phyloP scores from a whole-genome alignment of 495 filamentous ascomycete species.

The Aspergillus bridgeri region DNA sequence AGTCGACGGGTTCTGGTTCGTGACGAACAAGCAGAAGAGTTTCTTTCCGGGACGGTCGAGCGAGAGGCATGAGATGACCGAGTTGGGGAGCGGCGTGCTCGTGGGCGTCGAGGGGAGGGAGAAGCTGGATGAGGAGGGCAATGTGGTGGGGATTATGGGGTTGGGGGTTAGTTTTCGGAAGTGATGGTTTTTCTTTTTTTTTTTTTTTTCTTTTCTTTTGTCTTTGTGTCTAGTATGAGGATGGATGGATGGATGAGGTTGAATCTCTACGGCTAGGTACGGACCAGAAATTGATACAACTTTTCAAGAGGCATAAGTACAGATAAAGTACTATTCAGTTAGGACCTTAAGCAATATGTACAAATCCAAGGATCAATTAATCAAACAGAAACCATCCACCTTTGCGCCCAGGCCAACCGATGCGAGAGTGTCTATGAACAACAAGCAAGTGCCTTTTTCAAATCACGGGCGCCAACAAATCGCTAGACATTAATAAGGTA shows the following conservation, averaged over 20 bases:
- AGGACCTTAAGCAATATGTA: neutral
- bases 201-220: too few species aligned
- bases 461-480: neutral
- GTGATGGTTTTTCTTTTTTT: neutral
- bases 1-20: constrained; percentile 1
- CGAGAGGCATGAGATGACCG: neutral
- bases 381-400: constrained; percentile 3
- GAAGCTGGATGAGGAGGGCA: neutral
- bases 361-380: neutral
- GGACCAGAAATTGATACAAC: too few species aligned
- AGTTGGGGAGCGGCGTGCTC: neutral
- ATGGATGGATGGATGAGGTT: too few species aligned
- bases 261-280: too few species aligned
- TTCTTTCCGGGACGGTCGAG: constrained; percentile 1
- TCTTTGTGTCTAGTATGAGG: too few species aligned
- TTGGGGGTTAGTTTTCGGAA: neutral
- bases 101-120: neutral
- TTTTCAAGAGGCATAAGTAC: neutral
- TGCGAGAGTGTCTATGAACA: constrained; percentile 2
- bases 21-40: neutral
- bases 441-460: neutral
- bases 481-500: constrained; percentile 1
- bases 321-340: neutral
- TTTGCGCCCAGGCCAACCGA: constrained; percentile 2
- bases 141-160: neutral